Percentiles rank a stretch among this genome's conserved stretches.
Evolutionary conservation across 2,329 filamentous ascomycete genomes (phyloP).

Genomic region (Zarea fungicola): DNA sequence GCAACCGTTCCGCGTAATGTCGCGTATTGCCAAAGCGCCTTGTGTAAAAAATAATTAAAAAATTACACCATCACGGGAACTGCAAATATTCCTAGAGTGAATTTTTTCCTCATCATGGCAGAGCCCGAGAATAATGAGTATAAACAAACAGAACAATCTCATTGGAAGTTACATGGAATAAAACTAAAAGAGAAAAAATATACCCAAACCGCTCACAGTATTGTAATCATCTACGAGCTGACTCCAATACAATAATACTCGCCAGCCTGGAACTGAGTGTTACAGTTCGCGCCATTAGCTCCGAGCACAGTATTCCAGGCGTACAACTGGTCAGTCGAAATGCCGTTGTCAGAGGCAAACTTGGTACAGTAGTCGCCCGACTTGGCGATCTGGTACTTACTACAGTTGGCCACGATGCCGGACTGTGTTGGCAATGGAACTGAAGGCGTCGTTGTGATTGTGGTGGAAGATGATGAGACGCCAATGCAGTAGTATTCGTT

Average conservation of each 20-base stretch:
- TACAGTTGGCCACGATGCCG: background rate
- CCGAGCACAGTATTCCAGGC: background rate
- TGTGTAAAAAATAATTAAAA: no score
- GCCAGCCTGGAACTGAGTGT: background rate
- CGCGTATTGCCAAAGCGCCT: no score
- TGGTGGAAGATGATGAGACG: background rate
- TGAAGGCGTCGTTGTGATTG: background rate
- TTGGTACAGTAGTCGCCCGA: background rate
- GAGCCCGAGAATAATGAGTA: no score
- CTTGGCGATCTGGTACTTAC: background rate
- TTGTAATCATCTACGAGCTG: no score
- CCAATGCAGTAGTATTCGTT: slow-evolving; percentile 23
- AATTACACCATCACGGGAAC: no score
- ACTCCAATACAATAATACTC: slow-evolving; percentile 4
- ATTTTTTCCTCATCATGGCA: no score
- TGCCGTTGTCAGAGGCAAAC: background rate
- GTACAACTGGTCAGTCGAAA: background rate
- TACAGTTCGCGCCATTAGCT: background rate
- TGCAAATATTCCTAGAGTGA: no score
- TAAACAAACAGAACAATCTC: no score
- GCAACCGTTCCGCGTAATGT: no score
- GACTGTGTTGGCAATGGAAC: background rate
- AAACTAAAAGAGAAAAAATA: no score
- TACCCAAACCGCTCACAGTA: no score
- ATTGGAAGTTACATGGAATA: no score